Base-by-base conservation (phyloP, 164 flowering plant genomes). In the Umbellularia californica region DNA sequence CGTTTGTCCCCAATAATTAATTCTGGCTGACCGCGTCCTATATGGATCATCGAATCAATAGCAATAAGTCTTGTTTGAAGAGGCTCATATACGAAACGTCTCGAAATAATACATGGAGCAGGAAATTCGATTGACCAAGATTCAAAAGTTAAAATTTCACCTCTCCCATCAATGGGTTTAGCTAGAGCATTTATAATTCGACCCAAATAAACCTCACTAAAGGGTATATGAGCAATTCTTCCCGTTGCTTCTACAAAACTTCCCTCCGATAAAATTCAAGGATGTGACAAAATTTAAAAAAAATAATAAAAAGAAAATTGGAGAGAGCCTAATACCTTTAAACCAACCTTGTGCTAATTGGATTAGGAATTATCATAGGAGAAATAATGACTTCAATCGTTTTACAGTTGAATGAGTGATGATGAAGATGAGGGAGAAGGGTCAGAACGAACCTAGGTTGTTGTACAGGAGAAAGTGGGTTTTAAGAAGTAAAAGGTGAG, bases 151-250 rank as follows among this genome's bases (percentile, higher is more conserved):
- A 5, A 55, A 27, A 27, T 27, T 27, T 2, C 28, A 27, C 28
- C 28, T 27, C 27, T 41, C 15, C 69, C 69, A 66, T 25, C 17
- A 15, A 66, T 66, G 28, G 41, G 50, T 27, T 66, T 66, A 66
- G 41, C 41, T 3, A 30, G 41, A 25, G 41, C 69, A 66, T 60
- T 70, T 50, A 50, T 70, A 60, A 10, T 5, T 20, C 19, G 66
- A 5, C 52, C 19, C 69, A 50, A 9, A 24, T 51, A 68, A 68
- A 55, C 52, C 55, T 68, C 70, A 24, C 70, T 68, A 51, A 68
- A 15, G 1, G 28, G 70, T 68, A 68, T 68, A 28, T 68, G 55
- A 68, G 51, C 70, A 68, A 68, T 68, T 68, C 70, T 68, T 68
- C 52, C 70, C 12, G 25, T 68, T 68, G 70, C 70, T 68, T 33